Evolutionary conservation across 352 stramenopile species (phyloP).

Genomic region (Pythium plurisporium): DNA sequence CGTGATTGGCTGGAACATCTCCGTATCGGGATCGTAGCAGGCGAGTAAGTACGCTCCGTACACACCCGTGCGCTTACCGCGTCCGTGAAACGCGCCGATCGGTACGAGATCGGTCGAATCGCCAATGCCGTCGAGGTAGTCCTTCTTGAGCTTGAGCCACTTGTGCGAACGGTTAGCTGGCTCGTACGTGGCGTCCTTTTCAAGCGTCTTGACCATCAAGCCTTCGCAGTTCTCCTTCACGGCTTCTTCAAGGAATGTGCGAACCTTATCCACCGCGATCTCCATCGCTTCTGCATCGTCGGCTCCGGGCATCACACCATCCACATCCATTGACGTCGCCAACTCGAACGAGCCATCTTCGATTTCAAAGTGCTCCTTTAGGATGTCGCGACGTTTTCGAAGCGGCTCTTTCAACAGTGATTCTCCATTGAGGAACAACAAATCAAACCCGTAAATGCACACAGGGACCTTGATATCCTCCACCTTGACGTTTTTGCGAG

Average conservation of each 20-base stretch:
- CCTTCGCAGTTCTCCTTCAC: conserved; percentile 94
- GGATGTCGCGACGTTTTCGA: conserved; percentile 84
- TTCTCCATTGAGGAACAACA: conserved; percentile 97
- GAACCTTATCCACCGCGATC: conserved; percentile 70
- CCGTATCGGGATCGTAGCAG: conserved; percentile 96
- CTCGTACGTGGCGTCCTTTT: conserved; percentile 96
- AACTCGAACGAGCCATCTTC: conserved; percentile 94
- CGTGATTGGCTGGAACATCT: conserved; percentile 98
- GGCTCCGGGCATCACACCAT: conserved; percentile 79
- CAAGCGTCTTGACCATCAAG: conserved; percentile 99
- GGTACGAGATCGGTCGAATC: conserved; percentile 98
- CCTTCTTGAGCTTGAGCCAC: conserved; percentile 99
- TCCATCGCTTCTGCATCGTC: conserved; percentile 88
- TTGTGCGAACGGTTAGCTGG: conserved; percentile 97
- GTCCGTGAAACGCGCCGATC: conserved; percentile 97
- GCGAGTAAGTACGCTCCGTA: conserved; percentile 98
- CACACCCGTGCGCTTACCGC: conserved; percentile 94
- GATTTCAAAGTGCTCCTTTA: conserved; percentile 92
- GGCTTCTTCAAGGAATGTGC: conserved; percentile 93
- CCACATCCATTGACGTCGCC: conserved; percentile 88
- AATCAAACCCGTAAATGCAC: conserved; percentile 97
- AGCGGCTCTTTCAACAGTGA: conserved; percentile 91
- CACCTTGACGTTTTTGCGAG: conserved; percentile 90
- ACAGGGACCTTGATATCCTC: conserved; percentile 90
- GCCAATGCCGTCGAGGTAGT: conserved; percentile 97